These are phyloP conservation scores for Ophiosphaerella herpotricha DNA, from an alignment of 2,329 filamentous ascomycete genomes.

Conservation along the genomic window DNA sequence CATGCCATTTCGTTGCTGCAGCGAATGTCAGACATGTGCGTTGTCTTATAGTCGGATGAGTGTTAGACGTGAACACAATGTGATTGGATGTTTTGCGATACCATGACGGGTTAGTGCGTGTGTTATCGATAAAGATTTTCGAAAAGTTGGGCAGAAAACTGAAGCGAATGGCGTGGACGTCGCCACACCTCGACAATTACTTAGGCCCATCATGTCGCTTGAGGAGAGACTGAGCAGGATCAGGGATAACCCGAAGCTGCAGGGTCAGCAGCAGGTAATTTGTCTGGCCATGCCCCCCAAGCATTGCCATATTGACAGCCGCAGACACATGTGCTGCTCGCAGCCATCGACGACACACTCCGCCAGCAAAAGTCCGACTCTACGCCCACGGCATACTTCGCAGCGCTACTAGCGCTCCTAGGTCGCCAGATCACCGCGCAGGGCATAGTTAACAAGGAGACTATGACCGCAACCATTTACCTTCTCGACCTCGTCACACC, in stretches of 20 bases:
- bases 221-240: conserved; percentile 97
- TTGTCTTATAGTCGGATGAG: too few relatives aligned
- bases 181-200: conserved; percentile 18
- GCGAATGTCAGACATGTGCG: not conserved
- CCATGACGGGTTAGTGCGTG: too few relatives aligned
- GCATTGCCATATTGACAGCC: conserved; percentile 15
- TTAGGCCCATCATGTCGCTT: conserved; percentile 58
- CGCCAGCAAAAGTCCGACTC: conserved; percentile 82
- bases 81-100: too few relatives aligned
- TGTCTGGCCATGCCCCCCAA: not conserved
- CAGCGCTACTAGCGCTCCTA: conserved; percentile 87
- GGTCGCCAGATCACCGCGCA: conserved; percentile 71
- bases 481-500: conserved; percentile 91
- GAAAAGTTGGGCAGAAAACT: conserved; percentile 7
- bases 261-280: conserved; percentile 88
- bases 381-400: conserved; percentile 91
- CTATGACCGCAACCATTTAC: conserved; percentile 87
- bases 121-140: conserved; percentile 20
- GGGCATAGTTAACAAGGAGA: conserved; percentile 76
- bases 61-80: too few relatives aligned
- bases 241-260: conserved; percentile 85
- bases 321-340: conserved; percentile 82
- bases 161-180: not conserved
- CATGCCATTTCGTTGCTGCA: conserved; percentile 3
- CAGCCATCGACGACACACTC: conserved; percentile 90